Percentiles rank a stretch among this genome's conserved stretches.
Conservation (phyloP, 345 rosid species). For the Lagerstroemia speciosa region DNA sequence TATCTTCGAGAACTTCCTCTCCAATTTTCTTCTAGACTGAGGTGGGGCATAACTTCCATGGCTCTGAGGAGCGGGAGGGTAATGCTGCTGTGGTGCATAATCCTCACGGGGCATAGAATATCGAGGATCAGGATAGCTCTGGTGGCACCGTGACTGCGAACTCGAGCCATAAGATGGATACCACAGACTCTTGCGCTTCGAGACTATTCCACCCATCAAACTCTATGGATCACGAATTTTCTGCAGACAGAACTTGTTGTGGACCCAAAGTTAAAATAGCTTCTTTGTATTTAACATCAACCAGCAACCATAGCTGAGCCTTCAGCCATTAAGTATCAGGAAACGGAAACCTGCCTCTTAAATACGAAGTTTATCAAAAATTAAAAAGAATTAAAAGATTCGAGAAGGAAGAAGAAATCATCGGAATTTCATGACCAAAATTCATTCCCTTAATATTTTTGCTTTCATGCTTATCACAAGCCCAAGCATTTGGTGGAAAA, state of each 20-base stretch:
- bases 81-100: constrained; percentile 26
- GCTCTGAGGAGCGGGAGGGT: constrained; percentile 30
- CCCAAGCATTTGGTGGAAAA: too few relatives aligned
- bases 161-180: constrained; percentile 25
- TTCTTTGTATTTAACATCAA: too few relatives aligned
- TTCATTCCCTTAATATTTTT: too few relatives aligned
- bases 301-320: too few relatives aligned
- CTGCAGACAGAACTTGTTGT: constrained; percentile 1
- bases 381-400: too few relatives aligned
- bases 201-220: constrained; percentile 50
- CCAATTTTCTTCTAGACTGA: constrained; percentile 29
- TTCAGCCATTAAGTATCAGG: too few relatives aligned
- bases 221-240: constrained; percentile 2
- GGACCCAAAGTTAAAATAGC: background rate
- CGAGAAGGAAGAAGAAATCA: too few relatives aligned
- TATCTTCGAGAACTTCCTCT: constrained; percentile 62
- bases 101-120: constrained; percentile 35
- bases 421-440: too few relatives aligned
- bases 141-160: constrained; percentile 32
- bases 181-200: constrained; percentile 27
- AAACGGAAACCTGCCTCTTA: too few relatives aligned
- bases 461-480: too few relatives aligned
- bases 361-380: too few relatives aligned
- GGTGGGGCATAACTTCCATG: constrained; percentile 25
- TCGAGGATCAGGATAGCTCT: constrained; percentile 30